A percentile compares a stretch with the other conserved stretches of the same genome.
phyloP scores from a whole-genome alignment of 2,329 filamentous ascomycete genomes.

The Tolypocladium album region DNA sequence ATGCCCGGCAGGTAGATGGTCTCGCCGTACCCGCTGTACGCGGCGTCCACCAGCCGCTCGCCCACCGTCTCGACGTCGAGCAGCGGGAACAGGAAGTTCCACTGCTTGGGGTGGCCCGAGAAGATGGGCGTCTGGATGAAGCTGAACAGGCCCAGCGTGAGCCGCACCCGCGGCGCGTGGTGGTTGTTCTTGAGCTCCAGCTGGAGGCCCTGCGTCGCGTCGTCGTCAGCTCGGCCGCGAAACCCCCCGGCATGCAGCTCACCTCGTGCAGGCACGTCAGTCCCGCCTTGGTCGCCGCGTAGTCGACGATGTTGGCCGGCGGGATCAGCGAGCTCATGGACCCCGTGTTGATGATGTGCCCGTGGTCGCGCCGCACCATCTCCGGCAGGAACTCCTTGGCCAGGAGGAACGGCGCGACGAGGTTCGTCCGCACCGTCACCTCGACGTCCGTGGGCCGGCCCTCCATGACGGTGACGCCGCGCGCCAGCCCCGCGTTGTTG shows the following conservation, averaged over 20 bases:
- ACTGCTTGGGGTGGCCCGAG: not conserved
- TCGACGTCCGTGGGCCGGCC: conserved; percentile 1
- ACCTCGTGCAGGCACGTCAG: not conserved
- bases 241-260: not conserved
- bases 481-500: not conserved
- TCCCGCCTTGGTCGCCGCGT: conserved; percentile 42
- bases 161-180: not conserved
- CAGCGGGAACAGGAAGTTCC: not conserved
- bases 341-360: conserved; percentile 53
- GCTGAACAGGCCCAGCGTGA: not conserved
- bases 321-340: conserved; percentile 44
- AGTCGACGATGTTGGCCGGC: conserved; percentile 47
- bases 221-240: not conserved
- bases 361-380: conserved; percentile 48
- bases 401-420: conserved; percentile 48
- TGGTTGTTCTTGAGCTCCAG: not conserved
- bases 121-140: not conserved
- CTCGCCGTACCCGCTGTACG: not conserved
- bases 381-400: conserved; percentile 46
- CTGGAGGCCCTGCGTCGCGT: not conserved
- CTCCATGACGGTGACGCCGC: conserved; percentile 13
- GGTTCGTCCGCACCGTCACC: conserved; percentile 29
- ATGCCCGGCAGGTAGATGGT: not conserved
- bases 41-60: not conserved
- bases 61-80: not conserved